These are phyloP conservation scores for Leccinum angustisporum DNA, from an alignment of 1,284 basidiomycete genomes.

Conservation along the genomic window DNA sequence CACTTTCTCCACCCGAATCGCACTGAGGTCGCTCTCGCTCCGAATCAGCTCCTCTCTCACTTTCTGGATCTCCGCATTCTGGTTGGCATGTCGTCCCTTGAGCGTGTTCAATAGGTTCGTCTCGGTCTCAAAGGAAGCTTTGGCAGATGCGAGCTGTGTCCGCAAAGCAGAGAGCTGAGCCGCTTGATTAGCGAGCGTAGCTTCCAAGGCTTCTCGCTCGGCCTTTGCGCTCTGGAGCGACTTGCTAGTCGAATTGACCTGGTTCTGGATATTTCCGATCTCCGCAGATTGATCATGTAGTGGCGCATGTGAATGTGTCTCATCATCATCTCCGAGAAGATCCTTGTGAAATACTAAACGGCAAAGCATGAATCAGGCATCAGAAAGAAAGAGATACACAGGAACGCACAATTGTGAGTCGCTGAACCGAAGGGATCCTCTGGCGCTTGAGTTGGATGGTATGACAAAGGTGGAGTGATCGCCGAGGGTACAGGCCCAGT, in stretches of 20 bases:
- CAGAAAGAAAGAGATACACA: constrained; percentile 11
- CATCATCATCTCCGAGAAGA: constrained; percentile 73
- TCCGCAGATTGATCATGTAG: constrained; percentile 74
- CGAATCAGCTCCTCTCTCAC: constrained; percentile 81
- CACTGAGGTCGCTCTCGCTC: constrained; percentile 91
- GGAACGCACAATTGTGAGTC: constrained; percentile 29
- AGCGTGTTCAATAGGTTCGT: constrained; percentile 72
- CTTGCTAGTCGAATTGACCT: constrained; percentile 76
- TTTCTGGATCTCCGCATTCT: constrained; percentile 76
- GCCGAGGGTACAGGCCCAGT: constrained; percentile 18
- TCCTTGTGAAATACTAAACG: constrained; percentile 41
- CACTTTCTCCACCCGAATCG: constrained; percentile 84
- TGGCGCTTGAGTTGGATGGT: constrained; percentile 21
- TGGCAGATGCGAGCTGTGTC: constrained; percentile 73
- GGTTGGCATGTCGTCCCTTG: constrained; percentile 69
- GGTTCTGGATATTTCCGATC: constrained; percentile 84
- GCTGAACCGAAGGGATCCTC: constrained; percentile 45
- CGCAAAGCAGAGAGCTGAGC: constrained; percentile 71
- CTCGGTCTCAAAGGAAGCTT: constrained; percentile 85
- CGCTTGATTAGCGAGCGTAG: constrained; percentile 60
- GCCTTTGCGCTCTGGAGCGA: constrained; percentile 61
- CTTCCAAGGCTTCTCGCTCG: constrained; percentile 60
- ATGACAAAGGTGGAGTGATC: constrained; percentile 20
- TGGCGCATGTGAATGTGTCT: constrained; percentile 45
- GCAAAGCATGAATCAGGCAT: constrained; percentile 15